Conservation (phyloP, 441 rosid genomes). For the Hypseocharis bilobata region DNA sequence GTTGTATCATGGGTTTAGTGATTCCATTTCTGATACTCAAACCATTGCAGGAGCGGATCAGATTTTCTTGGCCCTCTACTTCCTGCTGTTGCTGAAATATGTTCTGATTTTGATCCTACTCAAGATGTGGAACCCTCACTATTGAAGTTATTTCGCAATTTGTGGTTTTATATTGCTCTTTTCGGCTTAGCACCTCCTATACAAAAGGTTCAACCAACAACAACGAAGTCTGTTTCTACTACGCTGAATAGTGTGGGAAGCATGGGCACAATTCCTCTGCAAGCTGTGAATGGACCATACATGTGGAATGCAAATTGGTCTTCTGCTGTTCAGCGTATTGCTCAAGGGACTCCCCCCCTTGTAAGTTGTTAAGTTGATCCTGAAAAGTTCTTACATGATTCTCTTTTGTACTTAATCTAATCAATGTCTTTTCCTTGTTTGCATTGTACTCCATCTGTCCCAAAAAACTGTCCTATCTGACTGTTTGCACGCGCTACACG, state of each 20-base stretch:
- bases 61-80: constrained; percentile 92
- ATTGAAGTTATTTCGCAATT: constrained; percentile 87
- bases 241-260: constrained; percentile 68
- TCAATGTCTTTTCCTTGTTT: neutral
- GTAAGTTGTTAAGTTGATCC: constrained; percentile 45
- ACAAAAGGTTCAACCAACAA: constrained; percentile 43
- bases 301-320: constrained; percentile 85
- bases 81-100: constrained; percentile 94
- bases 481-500: no score
- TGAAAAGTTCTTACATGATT: constrained; percentile 20
- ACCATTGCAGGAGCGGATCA: constrained; percentile 81
- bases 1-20: constrained; percentile 14
- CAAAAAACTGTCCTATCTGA: no score
- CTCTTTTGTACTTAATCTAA: neutral
- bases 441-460: no score
- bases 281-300: constrained; percentile 93
- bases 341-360: constrained; percentile 98
- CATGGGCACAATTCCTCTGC: constrained; percentile 59
- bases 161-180: constrained; percentile 95
- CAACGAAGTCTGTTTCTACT: constrained; percentile 63
- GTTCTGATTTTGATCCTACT: constrained; percentile 90
- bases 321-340: constrained; percentile 77
- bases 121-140: constrained; percentile 80
- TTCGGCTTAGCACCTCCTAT: constrained; percentile 97
- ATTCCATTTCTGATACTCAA: constrained; percentile 13